phyloP scores from a whole-genome alignment of 106 monocot species.

The Dendrobium huoshanense region DNA sequence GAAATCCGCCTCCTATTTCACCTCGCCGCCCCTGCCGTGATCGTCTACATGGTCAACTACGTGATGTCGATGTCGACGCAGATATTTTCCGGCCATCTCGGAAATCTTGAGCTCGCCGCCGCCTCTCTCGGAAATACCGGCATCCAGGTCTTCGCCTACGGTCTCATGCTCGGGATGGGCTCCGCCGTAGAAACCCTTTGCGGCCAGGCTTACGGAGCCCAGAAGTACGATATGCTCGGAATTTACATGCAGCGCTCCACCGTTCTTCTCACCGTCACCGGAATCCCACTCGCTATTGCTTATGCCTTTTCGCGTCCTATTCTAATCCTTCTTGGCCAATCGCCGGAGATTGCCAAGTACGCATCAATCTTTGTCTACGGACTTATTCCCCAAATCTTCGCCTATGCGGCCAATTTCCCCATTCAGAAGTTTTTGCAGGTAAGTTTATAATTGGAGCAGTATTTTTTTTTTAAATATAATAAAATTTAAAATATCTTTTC shows the following conservation, averaged over 20 bases:
- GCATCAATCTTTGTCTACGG: conserved; percentile 72
- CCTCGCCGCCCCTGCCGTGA: conserved; percentile 61
- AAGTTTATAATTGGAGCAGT: background rate
- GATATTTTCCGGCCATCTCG: conserved; percentile 80
- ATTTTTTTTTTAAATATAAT: background rate
- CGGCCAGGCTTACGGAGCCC: conserved; percentile 80
- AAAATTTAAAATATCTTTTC: background rate
- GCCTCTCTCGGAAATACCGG: conserved; percentile 83
- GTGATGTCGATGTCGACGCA: conserved; percentile 83
- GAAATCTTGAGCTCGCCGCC: conserved; percentile 85
- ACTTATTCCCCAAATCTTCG: conserved; percentile 91
- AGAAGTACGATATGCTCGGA: conserved; percentile 75
- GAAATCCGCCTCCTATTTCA: conserved; percentile 46
- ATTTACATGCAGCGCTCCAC: conserved; percentile 77
- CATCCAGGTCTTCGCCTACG: conserved; percentile 82
- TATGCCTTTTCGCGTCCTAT: conserved; percentile 61
- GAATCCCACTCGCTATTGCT: conserved; percentile 49
- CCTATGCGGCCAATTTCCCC: conserved; percentile 86
- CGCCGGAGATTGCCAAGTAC: conserved; percentile 52
- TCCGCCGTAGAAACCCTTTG: conserved; percentile 91
- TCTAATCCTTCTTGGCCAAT: conserved; percentile 57
- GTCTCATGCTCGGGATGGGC: conserved; percentile 94
- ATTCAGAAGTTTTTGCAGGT: conserved; percentile 73
- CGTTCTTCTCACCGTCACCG: conserved; percentile 55
- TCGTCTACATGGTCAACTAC: conserved; percentile 84